Evolutionary conservation across 1,139 yeast genomes (phyloP).

Genomic region (Kurtzmaniella quercitrusa): DNA sequence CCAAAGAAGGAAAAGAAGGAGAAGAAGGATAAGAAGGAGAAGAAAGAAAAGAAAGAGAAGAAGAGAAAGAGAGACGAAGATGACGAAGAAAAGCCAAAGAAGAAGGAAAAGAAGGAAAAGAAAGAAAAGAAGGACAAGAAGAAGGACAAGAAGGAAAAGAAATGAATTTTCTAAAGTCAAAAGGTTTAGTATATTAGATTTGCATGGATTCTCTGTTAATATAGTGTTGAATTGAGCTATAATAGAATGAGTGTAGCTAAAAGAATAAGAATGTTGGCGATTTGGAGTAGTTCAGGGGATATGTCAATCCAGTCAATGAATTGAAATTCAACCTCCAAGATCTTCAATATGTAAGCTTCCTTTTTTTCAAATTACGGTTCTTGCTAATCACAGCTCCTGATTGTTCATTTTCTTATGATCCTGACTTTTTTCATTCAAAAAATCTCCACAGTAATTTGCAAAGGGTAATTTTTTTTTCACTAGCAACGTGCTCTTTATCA

Average conservation of each 20-base stretch:
- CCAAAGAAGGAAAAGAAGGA: slow-evolving; percentile 47
- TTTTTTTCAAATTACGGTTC: no score
- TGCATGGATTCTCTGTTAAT: slow-evolving; percentile 3
- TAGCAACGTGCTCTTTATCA: neutral
- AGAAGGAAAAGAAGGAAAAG: slow-evolving; percentile 43
- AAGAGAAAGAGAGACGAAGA: slow-evolving; percentile 10
- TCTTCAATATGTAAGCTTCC: no score
- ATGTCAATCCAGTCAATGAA: no score
- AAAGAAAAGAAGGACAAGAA: slow-evolving; percentile 20
- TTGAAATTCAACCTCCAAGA: no score
- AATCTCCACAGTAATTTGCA: neutral
- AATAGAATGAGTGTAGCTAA: neutral
- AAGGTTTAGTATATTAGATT: slow-evolving; percentile 2
- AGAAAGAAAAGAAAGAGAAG: slow-evolving; percentile 18
- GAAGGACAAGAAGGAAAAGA: slow-evolving; percentile 39
- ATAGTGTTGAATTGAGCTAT: slow-evolving; percentile 3
- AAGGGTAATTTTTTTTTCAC: neutral
- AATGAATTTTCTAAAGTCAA: slow-evolving; percentile 12
- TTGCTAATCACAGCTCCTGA: no score
- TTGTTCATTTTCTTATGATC: no score
- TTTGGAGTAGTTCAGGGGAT: no score
- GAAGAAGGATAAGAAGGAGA: slow-evolving; percentile 31
- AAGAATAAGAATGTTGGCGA: no score
- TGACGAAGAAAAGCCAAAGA: slow-evolving; percentile 27
- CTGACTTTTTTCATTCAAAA: no score